Percentiles rank a stretch among this genome's conserved stretches.
Conservation (phyloP, 176 grass and related monocot species). For the Hsuehochloa calcarea region DNA sequence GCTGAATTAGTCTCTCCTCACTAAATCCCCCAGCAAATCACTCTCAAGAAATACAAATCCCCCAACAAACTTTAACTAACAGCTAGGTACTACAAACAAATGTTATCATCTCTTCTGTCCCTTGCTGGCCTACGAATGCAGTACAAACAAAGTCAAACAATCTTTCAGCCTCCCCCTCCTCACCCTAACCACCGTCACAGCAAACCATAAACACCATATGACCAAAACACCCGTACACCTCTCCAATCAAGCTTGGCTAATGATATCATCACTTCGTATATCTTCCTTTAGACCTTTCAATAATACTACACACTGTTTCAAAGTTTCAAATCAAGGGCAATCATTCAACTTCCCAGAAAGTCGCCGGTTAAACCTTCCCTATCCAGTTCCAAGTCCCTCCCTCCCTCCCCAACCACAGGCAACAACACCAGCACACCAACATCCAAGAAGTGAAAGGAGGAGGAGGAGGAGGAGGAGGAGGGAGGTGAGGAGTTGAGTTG, state of each 20-base stretch:
- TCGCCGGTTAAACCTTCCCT: constrained; percentile 71
- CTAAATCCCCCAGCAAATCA: constrained; percentile 43
- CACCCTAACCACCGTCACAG: constrained; percentile 75
- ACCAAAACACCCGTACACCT: constrained; percentile 47
- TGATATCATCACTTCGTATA: background rate
- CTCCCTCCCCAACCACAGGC: constrained; percentile 50
- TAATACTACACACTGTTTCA: background rate
- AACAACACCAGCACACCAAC: constrained; percentile 75
- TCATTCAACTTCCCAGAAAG: background rate
- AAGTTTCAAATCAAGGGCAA: constrained; percentile 43
- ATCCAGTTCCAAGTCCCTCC: constrained; percentile 42
- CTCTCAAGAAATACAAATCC: constrained; percentile 11
- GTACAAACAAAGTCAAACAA: constrained; percentile 73
- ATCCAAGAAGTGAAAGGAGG: constrained; percentile 38
- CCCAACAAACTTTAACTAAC: constrained; percentile 54
- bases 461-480: constrained; percentile 16
- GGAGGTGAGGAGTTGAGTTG: constrained; percentile 32
- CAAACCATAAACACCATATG: constrained; percentile 43
- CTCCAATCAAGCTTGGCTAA: constrained; percentile 1
- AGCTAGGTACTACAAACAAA: constrained; percentile 26
- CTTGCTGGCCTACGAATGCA: constrained; percentile 23
- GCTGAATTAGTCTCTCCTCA: constrained; percentile 20
- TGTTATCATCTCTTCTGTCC: background rate
- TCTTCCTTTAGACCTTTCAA: background rate
- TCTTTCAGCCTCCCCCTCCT: constrained; percentile 28